Percentiles rank a stretch among this genome's conserved stretches.
Conservation (phyloP, 192 early-diverging fungal genomes). For the Podila clonocystis region DNA sequence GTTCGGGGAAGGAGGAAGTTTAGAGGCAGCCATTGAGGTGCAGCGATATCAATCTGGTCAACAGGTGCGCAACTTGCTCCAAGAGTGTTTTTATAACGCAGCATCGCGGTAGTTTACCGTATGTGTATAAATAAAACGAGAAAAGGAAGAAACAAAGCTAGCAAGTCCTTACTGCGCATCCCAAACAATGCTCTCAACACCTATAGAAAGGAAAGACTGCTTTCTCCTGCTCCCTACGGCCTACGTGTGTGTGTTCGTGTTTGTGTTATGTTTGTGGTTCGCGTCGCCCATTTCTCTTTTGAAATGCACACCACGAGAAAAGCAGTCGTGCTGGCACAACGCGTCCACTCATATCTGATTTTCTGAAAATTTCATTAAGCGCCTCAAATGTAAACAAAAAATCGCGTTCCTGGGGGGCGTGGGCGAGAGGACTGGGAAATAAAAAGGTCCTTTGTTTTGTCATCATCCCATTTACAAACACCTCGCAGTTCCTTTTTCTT, state of each 20-base stretch:
- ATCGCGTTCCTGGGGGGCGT: not conserved
- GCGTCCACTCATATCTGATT: too few species aligned
- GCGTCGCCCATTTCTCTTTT: too few species aligned
- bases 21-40: slow-evolving; percentile 6
- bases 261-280: too few species aligned
- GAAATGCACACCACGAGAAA: not conserved
- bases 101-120: not conserved
- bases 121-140: not conserved
- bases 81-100: slow-evolving; percentile 27
- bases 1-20: not conserved
- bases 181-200: too few species aligned
- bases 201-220: too few species aligned
- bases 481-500: not conserved
- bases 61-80: slow-evolving; percentile 3
- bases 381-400: not conserved
- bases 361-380: too few species aligned
- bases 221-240: too few species aligned
- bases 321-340: not conserved
- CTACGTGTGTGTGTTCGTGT: too few species aligned
- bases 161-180: not conserved
- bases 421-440: too few species aligned
- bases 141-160: not conserved
- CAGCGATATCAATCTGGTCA: slow-evolving; percentile 2
- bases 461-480: not conserved
- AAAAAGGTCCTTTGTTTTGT: not conserved